phyloP scores from a whole-genome alignment of 371 early-diverging fungal species.

The Mucor ambiguus region DNA sequence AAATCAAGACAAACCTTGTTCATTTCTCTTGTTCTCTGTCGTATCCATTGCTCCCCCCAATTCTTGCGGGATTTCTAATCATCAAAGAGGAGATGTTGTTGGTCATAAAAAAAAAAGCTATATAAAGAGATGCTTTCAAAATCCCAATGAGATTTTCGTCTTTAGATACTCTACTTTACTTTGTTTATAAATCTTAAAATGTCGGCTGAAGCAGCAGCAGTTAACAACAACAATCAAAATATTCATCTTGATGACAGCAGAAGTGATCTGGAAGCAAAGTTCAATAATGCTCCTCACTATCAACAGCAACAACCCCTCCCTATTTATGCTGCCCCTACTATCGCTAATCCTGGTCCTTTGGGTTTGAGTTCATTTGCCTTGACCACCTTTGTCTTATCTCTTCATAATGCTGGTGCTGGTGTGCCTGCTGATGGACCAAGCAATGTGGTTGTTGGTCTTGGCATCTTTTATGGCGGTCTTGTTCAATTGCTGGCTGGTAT shows the following conservation, averaged over 20 bases:
- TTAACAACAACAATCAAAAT: background rate
- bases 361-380: constrained; percentile 73
- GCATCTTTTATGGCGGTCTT: constrained; percentile 75
- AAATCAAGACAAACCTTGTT: background rate
- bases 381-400: constrained; percentile 69
- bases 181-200: background rate
- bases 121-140: background rate
- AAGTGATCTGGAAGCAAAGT: constrained; percentile 20
- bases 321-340: constrained; percentile 27
- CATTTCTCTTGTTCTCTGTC: background rate
- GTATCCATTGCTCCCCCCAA: background rate
- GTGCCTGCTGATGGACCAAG: constrained; percentile 53
- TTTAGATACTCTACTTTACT: background rate
- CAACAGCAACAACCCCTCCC: constrained; percentile 9
- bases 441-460: constrained; percentile 62
- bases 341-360: constrained; percentile 73
- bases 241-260: background rate
- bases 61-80: background rate
- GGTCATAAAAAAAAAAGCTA: constrained; percentile 6
- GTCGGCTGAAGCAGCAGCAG: background rate
- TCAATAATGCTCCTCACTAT: background rate
- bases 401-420: constrained; percentile 70
- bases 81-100: background rate
- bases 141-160: background rate
- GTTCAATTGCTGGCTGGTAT: constrained; percentile 80